Evolutionary conservation across 2,329 filamentous ascomycete species (phyloP).

Genomic region (Diplocarpon mali): DNA sequence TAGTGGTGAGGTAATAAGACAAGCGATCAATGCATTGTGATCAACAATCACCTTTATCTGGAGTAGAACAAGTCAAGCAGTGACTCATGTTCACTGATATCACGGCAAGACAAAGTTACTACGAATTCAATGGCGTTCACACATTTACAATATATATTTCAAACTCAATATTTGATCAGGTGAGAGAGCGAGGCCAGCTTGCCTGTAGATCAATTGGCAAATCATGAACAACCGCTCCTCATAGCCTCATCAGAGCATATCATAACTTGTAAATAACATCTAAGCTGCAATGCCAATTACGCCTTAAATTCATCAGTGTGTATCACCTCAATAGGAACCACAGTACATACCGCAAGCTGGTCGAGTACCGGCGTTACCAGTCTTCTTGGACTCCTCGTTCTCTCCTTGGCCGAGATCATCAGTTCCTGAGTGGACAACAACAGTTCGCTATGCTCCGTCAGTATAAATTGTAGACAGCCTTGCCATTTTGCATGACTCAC

Average conservation of each 20-base stretch:
- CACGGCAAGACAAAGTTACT: neutral
- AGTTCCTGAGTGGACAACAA: slow-evolving; percentile 89
- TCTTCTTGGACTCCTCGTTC: slow-evolving; percentile 95
- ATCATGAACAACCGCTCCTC: neutral
- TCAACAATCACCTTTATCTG: too few relatives aligned
- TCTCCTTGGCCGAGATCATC: slow-evolving; percentile 92
- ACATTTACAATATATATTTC: neutral
- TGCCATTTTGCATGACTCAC: slow-evolving; percentile 36
- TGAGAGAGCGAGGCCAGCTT: neutral
- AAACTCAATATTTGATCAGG: neutral
- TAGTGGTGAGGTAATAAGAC: too few relatives aligned
- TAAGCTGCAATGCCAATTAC: slow-evolving; percentile 83
- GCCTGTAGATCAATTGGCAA: neutral
- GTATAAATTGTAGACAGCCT: slow-evolving; percentile 3
- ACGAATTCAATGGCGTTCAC: neutral
- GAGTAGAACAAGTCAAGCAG: neutral
- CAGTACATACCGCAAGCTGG: slow-evolving; percentile 76
- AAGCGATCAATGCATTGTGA: too few relatives aligned
- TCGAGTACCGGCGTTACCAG: slow-evolving; percentile 85
- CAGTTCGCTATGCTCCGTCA: slow-evolving; percentile 56
- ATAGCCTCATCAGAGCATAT: too few relatives aligned
- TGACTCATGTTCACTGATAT: neutral
- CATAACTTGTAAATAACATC: slow-evolving; percentile 14
- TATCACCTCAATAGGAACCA: too few relatives aligned
- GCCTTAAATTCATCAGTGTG: slow-evolving; percentile 35